A percentile compares a stretch with the other conserved stretches of the same genome.
Conservation (phyloP, 257 asterid species). For the Gentiana macrophylla region DNA sequence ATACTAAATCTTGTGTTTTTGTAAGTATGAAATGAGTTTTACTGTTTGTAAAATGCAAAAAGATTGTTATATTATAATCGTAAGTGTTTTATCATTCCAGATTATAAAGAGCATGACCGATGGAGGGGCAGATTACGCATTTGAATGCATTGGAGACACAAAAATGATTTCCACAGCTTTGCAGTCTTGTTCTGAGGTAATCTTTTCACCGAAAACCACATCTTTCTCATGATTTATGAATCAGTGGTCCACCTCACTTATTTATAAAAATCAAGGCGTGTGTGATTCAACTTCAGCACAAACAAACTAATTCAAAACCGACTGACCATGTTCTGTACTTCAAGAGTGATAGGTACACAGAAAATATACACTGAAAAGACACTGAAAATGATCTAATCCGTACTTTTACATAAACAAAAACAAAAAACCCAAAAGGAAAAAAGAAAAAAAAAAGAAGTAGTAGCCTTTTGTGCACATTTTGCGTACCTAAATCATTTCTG, state of each 20-base stretch:
- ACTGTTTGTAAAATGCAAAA: neutral
- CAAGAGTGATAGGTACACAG: no score
- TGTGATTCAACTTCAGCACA: no score
- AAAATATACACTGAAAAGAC: no score
- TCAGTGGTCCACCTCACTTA: neutral
- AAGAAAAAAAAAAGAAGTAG: no score
- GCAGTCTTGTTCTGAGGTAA: constrained; percentile 83
- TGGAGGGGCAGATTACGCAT: constrained; percentile 91
- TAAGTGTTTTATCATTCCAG: constrained; percentile 24
- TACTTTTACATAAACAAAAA: no score
- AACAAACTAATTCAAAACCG: no score
- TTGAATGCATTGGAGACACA: constrained; percentile 95
- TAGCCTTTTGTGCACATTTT: neutral
- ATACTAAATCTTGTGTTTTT: neutral
- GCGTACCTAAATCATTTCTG: neutral
- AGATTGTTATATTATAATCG: neutral
- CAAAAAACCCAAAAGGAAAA: no score
- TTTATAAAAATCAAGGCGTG: no score
- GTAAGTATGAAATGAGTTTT: neutral
- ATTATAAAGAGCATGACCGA: constrained; percentile 60
- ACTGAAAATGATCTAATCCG: no score
- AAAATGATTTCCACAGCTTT: constrained; percentile 64
- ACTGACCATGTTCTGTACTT: no score
- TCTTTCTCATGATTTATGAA: neutral
- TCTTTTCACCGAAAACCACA: neutral